Percentiles rank a stretch among this genome's conserved stretches.
These are phyloP conservation scores for Lactifluus volemus DNA, from an alignment of 768 basidiomycete genomes.

Conservation along the genomic window DNA sequence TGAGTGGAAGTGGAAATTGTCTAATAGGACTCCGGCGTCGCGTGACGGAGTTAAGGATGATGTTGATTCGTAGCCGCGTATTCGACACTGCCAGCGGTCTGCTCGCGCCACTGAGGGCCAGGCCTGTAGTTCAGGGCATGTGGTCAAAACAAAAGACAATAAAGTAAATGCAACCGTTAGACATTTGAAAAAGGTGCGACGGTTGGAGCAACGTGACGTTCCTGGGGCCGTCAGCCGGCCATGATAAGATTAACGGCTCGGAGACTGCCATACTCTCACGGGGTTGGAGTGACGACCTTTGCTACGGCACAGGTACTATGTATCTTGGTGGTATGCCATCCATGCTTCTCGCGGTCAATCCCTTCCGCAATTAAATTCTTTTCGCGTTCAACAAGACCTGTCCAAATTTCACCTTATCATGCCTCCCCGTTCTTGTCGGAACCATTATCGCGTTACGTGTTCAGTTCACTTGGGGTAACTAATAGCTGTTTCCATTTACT, in stretches of 20 bases:
- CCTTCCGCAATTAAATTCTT: constrained; percentile 16
- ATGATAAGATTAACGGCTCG: too few species aligned
- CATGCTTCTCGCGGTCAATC: constrained; percentile 18
- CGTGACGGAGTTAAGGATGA: constrained; percentile 92
- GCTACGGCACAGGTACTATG: constrained; percentile 98
- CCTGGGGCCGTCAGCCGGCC: too few species aligned
- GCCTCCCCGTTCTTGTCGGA: neutral
- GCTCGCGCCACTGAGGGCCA: constrained; percentile 85
- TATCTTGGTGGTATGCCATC: constrained; percentile 85
- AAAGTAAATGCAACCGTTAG: constrained; percentile 37
- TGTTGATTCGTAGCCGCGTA: constrained; percentile 87
- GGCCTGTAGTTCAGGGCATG: constrained; percentile 74
- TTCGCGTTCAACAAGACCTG: constrained; percentile 52
- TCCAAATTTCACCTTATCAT: constrained; percentile 22
- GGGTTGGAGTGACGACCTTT: constrained; percentile 98
- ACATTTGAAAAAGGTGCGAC: constrained; percentile 32
- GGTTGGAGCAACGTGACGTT: too few species aligned
- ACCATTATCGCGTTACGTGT: too few species aligned
- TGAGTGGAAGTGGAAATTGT: constrained; percentile 50
- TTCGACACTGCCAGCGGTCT: constrained; percentile 83
- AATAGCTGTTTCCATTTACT: too few species aligned
- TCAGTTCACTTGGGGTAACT: too few species aligned
- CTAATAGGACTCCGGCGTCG: constrained; percentile 94
- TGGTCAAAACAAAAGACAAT: constrained; percentile 71
- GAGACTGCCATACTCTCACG: constrained; percentile 86